phyloP scores from a whole-genome alignment of 2,329 filamentous ascomycete genomes.

The Sphaerulina musiva region DNA sequence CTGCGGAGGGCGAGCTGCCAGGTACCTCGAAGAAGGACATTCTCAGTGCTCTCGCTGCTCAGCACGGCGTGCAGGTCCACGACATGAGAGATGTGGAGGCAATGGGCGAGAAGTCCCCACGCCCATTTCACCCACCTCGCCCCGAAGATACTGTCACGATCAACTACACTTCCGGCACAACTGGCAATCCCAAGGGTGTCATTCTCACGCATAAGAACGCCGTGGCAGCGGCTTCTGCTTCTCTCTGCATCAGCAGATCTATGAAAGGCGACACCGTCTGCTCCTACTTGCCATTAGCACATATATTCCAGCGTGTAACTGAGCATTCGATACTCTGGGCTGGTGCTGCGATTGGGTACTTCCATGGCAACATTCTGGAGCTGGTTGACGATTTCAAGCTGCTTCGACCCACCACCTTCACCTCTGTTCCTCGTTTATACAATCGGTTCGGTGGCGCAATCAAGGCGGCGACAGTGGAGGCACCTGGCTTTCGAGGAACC shows the following conservation, averaged over 20 bases:
- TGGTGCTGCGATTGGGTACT: slow-evolving; percentile 77
- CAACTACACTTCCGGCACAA: slow-evolving; percentile 86
- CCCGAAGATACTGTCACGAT: slow-evolving; percentile 78
- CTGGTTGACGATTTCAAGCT: slow-evolving; percentile 88
- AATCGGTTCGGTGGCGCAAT: slow-evolving; percentile 85
- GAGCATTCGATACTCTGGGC: slow-evolving; percentile 69
- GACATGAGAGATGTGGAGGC: slow-evolving; percentile 75
- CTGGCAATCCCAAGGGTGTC: slow-evolving; percentile 75
- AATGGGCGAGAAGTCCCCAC: slow-evolving; percentile 64
- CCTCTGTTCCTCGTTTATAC: slow-evolving; percentile 84
- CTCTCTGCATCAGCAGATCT: slow-evolving; percentile 49
- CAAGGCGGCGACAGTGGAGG: slow-evolving; percentile 69
- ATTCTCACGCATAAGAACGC: slow-evolving; percentile 76
- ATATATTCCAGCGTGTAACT: slow-evolving; percentile 82
- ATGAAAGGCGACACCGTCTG: slow-evolving; percentile 59
- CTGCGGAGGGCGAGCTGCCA: slow-evolving; percentile 62
- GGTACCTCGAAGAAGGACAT: slow-evolving; percentile 74
- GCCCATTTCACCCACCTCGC: slow-evolving; percentile 63
- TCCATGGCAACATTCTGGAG: slow-evolving; percentile 81
- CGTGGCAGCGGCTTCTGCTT: slow-evolving; percentile 62
- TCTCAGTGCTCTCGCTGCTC: slow-evolving; percentile 65
- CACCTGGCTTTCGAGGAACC: slow-evolving; percentile 70
- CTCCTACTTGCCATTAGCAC: slow-evolving; percentile 88
- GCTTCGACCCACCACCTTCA: slow-evolving; percentile 73
- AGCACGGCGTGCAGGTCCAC: slow-evolving; percentile 70